Evolutionary conservation across 2,329 filamentous ascomycete genomes (phyloP), one percentile per base, ranked within the genome.

Genomic region (Ophiocordyceps sinensis): DNA sequence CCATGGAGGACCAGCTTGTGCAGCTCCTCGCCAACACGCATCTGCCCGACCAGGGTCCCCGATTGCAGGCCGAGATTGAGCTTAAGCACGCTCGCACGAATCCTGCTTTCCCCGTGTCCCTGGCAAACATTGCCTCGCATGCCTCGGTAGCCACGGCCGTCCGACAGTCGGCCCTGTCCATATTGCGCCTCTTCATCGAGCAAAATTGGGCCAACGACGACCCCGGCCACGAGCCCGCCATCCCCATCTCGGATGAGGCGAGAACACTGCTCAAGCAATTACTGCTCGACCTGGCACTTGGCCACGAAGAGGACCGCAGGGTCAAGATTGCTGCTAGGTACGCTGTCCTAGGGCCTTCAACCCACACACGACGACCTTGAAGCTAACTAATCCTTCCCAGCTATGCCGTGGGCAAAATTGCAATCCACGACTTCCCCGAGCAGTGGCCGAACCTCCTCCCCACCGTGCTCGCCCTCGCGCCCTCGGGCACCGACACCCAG

Each of bases 1-100:
- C 47, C 53, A 94, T 94, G 87, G 88, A 94, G 74, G 82, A 93
- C 66, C 81, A 94, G 70, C 77, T 98, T 62, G 79, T 91, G 53
- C 79, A 81, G 62, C 75, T 96, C 60, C 79, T 98, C 49, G 77
- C 82, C 54, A 85, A 87, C 63, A 94, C 88, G 39, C 86, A 94
- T 66, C 79, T 80, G 48, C 55, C 83, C 45, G 76, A 79, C 44
- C 80, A 89, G 60, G 78, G 67, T 42, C 79, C 82, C 43, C 82
- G 89, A 61, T 87, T 85, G 59, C 78, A 84, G 59, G 91, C 91
- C 52, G 91, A 98, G 66, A 71, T 81, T 56, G 83, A 86, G 53
- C 75, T 95, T 40, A 77, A 79, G 58, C 76, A 75, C 48, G 76
- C 84, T 48, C 80, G 82, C 57, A 61, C 70, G 45, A 76, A 76